Base-by-base conservation (phyloP, 2,329 filamentous ascomycete genomes). In the Zymoseptoria passerinii region DNA sequence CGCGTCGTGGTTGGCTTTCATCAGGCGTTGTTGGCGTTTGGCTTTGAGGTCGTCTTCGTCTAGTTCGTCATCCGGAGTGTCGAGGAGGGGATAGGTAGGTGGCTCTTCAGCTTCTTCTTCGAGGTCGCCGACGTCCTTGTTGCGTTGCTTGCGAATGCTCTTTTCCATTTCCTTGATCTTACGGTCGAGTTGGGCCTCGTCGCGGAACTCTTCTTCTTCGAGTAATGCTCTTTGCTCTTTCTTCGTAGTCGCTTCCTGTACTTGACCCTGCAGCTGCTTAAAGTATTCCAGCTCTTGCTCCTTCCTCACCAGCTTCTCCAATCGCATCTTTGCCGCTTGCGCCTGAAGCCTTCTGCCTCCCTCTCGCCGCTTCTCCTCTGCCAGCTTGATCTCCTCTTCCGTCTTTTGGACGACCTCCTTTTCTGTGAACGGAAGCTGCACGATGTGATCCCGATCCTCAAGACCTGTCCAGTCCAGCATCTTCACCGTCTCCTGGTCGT, bases 261-360 rank as follows among this genome's bases (percentile, higher is more conserved):
- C 78, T 63, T 84, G 84, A 35, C 78, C 73, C 69, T 95, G 90
- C 3, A 99, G 77, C 59, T 90, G 84, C 70, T 90, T 91, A 78
- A 92, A 96, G 74, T 96, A 96, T 66, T 95, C 92, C 1, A 97
- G 77, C 71, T 97, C 92, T 70, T 95, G 86, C 75, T 99, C 94
- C 74, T 99, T 99, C 70, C 89, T 89, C 72, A 97, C 90, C 52
- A 99, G 79, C 70, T 95, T 95, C 64, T 99, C 94, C 0, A 99
- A 78, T 7, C 94, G 87, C 90, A 96, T 96, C 74, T 96, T 97
- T 8, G 92, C 92, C 0, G 94, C 94, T 74, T 99, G 94, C 68
- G 96, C 91, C 73, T 99, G 94, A 27, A 99, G 72, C 51, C 95
- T 82, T 63, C 94, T 82, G 0, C 94, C 94, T 66, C 90, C 94